Percentiles rank a stretch among this genome's conserved stretches.
These are phyloP conservation scores for Vitis hybrid DNA, from an alignment of 177 flowering plant species.

Conservation along the genomic window DNA sequence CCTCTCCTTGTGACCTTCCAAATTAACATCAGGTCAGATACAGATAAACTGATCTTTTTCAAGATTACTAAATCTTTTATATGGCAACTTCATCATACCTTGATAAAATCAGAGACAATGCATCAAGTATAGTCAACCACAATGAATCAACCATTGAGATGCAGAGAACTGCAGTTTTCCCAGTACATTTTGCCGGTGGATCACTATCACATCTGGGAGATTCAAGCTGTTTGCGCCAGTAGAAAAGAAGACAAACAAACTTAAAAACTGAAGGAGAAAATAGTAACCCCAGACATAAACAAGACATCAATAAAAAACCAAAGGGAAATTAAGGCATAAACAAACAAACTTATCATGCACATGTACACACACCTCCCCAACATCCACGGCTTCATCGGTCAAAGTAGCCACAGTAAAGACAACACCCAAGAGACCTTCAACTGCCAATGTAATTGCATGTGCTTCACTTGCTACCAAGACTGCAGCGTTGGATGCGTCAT, in stretches of 20 bases:
- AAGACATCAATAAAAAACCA: background rate
- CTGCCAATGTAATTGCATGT: slow-evolving; percentile 94
- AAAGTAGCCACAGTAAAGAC: slow-evolving; percentile 94
- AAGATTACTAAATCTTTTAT: no score
- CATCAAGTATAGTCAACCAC: slow-evolving; percentile 96
- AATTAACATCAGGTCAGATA: slow-evolving; percentile 11
- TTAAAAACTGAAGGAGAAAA: background rate
- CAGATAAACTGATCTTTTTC: background rate
- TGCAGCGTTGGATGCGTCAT: slow-evolving; percentile 97
- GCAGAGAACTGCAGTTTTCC: slow-evolving; percentile 77
- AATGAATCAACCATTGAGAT: slow-evolving; percentile 90
- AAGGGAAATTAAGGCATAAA: background rate
- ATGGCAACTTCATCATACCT: slow-evolving; percentile 48
- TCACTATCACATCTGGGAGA: slow-evolving; percentile 80
- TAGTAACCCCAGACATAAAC: background rate
- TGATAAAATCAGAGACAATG: slow-evolving; percentile 80
- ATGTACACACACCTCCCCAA: slow-evolving; percentile 69
- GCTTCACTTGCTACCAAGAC: slow-evolving; percentile 99
- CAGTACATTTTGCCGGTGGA: slow-evolving; percentile 56
- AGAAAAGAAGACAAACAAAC: slow-evolving; percentile 3
- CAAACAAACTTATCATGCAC: background rate
- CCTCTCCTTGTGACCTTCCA: slow-evolving; percentile 98
- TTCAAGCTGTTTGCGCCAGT: slow-evolving; percentile 56
- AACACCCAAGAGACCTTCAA: slow-evolving; percentile 95
- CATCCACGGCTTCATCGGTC: slow-evolving; percentile 97